Conservation (phyloP, 176 grass and related monocot genomes). For the barley (Hordeum vulgare) region DNA sequence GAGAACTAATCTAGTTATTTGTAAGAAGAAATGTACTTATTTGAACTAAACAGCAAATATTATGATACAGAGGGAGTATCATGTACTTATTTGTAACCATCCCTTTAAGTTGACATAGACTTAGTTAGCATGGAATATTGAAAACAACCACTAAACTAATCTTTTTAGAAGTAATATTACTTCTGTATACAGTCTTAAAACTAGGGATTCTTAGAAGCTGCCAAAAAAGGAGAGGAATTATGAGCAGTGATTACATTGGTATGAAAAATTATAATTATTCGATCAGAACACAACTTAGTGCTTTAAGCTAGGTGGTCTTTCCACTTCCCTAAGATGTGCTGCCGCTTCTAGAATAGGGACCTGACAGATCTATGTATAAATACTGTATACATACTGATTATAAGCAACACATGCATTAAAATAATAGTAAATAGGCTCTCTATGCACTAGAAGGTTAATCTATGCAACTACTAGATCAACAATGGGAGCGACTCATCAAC, state of each 20-base stretch:
- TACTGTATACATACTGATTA: not conserved
- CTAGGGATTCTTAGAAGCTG: not conserved
- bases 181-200: not conserved
- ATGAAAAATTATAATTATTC: not conserved
- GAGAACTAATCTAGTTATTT: too few species aligned
- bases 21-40: too few species aligned
- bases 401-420: not conserved
- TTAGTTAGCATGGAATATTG: not conserved
- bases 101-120: not conserved
- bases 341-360: not conserved
- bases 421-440: not conserved
- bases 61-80: too few species aligned
- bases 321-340: not conserved
- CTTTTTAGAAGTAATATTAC: not conserved
- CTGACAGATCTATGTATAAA: not conserved
- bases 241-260: not conserved
- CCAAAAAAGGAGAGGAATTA: not conserved
- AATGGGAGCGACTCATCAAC: not conserved
- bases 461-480: not conserved
- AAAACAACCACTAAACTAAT: not conserved
- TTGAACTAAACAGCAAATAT: too few species aligned
- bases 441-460: not conserved
- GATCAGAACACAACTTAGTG: not conserved
- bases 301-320: not conserved
- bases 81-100: not conserved